These are phyloP conservation scores for Leccinum subrobustum DNA, from an alignment of 1,284 basidiomycete species.

Conservation along the genomic window DNA sequence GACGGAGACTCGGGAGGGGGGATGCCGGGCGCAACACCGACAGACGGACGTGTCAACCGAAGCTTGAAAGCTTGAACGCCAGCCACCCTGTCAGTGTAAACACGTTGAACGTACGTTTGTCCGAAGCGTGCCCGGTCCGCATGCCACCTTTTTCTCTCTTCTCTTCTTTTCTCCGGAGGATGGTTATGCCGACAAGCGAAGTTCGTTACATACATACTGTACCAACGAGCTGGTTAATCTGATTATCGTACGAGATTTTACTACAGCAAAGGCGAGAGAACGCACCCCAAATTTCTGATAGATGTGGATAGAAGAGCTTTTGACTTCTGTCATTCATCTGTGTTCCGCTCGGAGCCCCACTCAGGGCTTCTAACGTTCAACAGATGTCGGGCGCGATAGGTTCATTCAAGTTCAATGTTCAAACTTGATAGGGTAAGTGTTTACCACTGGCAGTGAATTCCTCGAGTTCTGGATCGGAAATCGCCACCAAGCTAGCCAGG, in stretches of 20 bases:
- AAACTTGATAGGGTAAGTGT: not conserved
- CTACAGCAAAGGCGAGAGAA: not conserved
- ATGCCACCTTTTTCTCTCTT: no score
- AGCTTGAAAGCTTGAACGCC: not conserved
- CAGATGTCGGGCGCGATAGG: not conserved
- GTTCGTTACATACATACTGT: not conserved
- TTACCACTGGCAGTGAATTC: not conserved
- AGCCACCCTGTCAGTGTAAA: not conserved
- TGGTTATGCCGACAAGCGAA: not conserved
- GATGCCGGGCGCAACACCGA: not conserved
- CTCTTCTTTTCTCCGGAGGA: not conserved
- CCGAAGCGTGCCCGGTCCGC: not conserved
- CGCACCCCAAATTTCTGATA: not conserved
- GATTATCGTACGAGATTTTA: not conserved
- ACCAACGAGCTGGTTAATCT: not conserved
- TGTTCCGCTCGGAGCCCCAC: not conserved
- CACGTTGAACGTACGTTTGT: not conserved
- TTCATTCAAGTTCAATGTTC: not conserved
- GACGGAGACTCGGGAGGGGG: not conserved
- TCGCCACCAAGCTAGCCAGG: no score
- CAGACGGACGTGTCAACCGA: not conserved
- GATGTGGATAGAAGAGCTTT: not conserved
- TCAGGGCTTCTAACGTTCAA: not conserved
- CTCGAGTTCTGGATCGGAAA: not conserved
- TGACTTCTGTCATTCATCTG: not conserved